Conservation (phyloP, 345 rosid species). For the Arabidopsis thaliana region TAIR10.1 NC_003076.8:9804001-9804500, state of each 20-base stretch:
- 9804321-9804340: conserved; percentile 43
- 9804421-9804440: conserved; percentile 45
- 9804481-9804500: conserved; percentile 66
- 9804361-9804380: conserved; percentile 12
- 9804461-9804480: conserved; percentile 46
- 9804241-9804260: conserved; percentile 85
- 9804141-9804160: conserved; percentile 70
- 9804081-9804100: not conserved
- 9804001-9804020: conserved; percentile 87
- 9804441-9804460: conserved; percentile 44
- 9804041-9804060: conserved; percentile 70
- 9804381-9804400: not conserved
- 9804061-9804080: conserved; percentile 36
- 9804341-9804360: conserved; percentile 51
- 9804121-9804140: not conserved
- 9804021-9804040: conserved; percentile 86
- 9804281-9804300: conserved; percentile 24
- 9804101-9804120: not conserved
- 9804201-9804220: conserved; percentile 61
- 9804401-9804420: conserved; percentile 22
- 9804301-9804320: conserved; percentile 51
- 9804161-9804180: conserved; percentile 78
- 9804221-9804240: conserved; percentile 75
- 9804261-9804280: conserved; percentile 39
- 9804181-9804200: conserved; percentile 72